Evolutionary conservation across 305 asterid species (phyloP).

Genomic region (Solanum aculeatissimum): DNA sequence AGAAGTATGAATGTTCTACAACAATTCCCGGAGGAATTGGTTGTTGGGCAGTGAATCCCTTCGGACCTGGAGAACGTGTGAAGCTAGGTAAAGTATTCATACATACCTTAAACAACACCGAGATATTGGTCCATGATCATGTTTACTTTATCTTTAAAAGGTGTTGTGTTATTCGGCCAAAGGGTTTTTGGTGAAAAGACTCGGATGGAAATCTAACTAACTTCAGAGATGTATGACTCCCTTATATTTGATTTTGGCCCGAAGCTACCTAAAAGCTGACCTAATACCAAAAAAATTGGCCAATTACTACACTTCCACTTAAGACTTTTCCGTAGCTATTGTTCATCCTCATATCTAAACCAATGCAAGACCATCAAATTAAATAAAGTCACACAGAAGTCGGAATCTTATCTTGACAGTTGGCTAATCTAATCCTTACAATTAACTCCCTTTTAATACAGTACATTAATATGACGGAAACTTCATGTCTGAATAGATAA

Average conservation of each 20-base stretch:
- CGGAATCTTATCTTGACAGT: neutral
- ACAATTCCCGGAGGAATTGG: neutral
- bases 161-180: neutral
- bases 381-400: neutral
- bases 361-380: neutral
- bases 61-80: neutral
- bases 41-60: neutral
- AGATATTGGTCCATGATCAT: neutral
- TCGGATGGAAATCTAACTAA: neutral
- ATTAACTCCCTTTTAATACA: neutral
- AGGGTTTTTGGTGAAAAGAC: neutral
- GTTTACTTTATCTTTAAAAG: neutral
- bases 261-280: neutral
- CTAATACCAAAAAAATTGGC: neutral
- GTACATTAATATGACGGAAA: neutral
- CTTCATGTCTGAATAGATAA: neutral
- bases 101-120: neutral
- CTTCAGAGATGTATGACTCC: neutral
- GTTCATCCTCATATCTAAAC: neutral
- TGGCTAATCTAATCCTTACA: neutral
- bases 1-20: neutral
- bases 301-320: neutral
- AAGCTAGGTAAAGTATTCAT: neutral
- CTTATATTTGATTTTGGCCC: neutral
- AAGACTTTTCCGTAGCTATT: neutral